Evolutionary conservation across 805 yeast genomes (phyloP).

Genomic region (Cephaloascus albidus): DNA sequence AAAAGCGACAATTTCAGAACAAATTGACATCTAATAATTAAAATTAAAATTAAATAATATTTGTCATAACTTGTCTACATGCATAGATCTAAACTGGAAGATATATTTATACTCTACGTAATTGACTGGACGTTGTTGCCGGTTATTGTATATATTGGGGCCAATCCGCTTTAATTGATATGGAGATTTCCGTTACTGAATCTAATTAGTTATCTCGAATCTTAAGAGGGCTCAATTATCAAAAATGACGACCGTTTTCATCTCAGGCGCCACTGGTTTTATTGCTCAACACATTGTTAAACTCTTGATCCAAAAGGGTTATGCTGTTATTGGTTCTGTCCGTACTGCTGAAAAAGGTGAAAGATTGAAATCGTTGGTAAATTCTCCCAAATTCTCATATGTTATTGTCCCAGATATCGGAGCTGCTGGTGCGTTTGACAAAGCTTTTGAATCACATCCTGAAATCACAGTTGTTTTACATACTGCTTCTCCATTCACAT

Average conservation of each 20-base stretch:
- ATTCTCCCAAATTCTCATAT: conserved; percentile 23
- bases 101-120: too few species aligned
- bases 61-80: too few species aligned
- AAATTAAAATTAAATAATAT: too few species aligned
- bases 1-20: too few species aligned
- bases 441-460: conserved; percentile 32
- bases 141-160: too few species aligned
- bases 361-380: conserved; percentile 17
- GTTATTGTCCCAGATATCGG: conserved; percentile 40
- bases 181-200: too few species aligned
- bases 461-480: conserved; percentile 48
- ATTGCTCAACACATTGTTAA: conserved; percentile 41
- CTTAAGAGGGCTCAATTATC: too few species aligned
- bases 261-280: conserved; percentile 47
- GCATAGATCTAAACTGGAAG: too few species aligned
- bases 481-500: conserved; percentile 52
- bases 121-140: too few species aligned
- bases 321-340: conserved; percentile 42
- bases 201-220: too few species aligned
- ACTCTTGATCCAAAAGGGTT: conserved; percentile 25
- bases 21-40: too few species aligned
- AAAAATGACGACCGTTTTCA: conserved; percentile 17
- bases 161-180: too few species aligned
- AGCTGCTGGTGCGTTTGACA: conserved; percentile 33
- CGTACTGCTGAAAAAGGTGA: conserved; percentile 37